phyloP scores from a whole-genome alignment of 306 rosid species.

The apple (Malus domestica) region ASM211411v1 NC_041805.1:21847001-21847500 shows the following conservation, averaged over 20 bases:
- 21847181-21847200: conserved; percentile 10
- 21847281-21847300: conserved; percentile 39
- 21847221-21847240: conserved; percentile 81
- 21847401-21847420: conserved; percentile 83
- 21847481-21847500: background rate
- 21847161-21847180: background rate
- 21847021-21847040: conserved; percentile 80
- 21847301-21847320: background rate
- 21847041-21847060: conserved; percentile 84
- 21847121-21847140: background rate
- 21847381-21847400: conserved; percentile 87
- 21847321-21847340: background rate
- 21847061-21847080: conserved; percentile 81
- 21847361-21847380: conserved; percentile 80
- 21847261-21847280: conserved; percentile 77
- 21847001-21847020: conserved; percentile 72
- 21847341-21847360: conserved; percentile 7
- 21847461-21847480: background rate
- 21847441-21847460: conserved; percentile 33
- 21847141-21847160: background rate
- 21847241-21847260: conserved; percentile 77
- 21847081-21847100: conserved; percentile 93
- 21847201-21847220: conserved; percentile 61
- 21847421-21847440: conserved; percentile 80
- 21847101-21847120: conserved; percentile 13